phyloP scores from a whole-genome alignment of 352 stramenopile genomes.

The Globisporangium sylvaticum region DNA sequence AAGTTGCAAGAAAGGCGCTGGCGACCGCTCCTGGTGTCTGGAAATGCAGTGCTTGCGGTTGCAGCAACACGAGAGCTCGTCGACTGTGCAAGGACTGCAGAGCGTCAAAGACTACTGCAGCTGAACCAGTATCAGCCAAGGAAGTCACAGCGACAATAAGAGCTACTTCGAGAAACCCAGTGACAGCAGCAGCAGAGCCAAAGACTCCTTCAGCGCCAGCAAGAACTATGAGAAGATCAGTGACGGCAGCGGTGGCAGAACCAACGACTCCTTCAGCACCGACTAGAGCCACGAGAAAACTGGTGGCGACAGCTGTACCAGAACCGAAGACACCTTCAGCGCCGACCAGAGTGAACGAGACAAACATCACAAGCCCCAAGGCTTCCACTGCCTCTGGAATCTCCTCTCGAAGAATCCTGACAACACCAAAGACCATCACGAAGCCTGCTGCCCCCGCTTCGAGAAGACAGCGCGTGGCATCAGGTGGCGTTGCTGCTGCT shows the following conservation, averaged over 20 bases:
- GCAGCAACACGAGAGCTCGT: conserved; percentile 43
- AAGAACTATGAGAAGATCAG: background rate
- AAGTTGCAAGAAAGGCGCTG: background rate
- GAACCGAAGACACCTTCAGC: conserved; percentile 6
- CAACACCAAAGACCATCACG: conserved; percentile 13
- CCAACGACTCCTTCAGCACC: conserved; percentile 2
- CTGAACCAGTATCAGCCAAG: background rate
- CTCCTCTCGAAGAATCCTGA: conserved; percentile 13
- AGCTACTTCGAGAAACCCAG: background rate
- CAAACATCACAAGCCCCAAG: conserved; percentile 4
- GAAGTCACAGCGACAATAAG: background rate
- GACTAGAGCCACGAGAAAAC: background rate
- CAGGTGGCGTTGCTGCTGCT: background rate
- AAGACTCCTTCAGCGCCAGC: background rate
- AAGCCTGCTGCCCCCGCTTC: background rate
- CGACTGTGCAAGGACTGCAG: conserved; percentile 47
- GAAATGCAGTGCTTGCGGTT: conserved; percentile 49
- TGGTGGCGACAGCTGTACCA: background rate
- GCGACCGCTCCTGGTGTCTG: conserved; percentile 26
- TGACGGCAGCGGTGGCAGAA: background rate
- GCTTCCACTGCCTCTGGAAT: background rate
- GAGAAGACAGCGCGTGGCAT: conserved; percentile 8
- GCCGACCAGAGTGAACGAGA: background rate
- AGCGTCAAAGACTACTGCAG: conserved; percentile 21
- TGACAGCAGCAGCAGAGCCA: background rate